Evolutionary conservation across 2,329 filamentous ascomycete species (phyloP).

Genomic region (Lecanicillium sp.): DNA sequence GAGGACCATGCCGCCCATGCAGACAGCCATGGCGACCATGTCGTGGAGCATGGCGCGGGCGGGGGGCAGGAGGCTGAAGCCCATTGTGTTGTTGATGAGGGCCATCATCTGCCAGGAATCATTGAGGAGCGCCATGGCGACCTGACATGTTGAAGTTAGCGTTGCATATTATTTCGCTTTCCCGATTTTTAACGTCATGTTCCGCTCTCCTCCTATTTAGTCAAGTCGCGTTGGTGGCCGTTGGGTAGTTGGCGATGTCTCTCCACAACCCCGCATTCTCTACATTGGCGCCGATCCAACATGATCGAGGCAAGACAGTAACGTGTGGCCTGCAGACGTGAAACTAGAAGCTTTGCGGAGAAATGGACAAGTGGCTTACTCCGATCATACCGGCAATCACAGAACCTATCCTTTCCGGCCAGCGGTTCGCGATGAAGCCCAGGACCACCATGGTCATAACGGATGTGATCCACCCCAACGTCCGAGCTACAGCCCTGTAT

Average conservation of each 20-base stretch:
- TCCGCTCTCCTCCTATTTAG: neutral
- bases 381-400: constrained; percentile 27
- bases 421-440: constrained; percentile 27
- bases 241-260: neutral
- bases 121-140: constrained; percentile 29
- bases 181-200: neutral
- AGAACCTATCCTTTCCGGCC: constrained; percentile 24
- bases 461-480: constrained; percentile 27
- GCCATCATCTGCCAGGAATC: constrained; percentile 33
- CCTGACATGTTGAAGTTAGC: constrained; percentile 17
- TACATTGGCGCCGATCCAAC: constrained; percentile 6
- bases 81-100: constrained; percentile 21
- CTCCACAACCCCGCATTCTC: constrained; percentile 9
- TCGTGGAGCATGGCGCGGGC: constrained; percentile 28
- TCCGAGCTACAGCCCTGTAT: constrained; percentile 20
- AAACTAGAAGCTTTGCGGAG: too few relatives aligned
- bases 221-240: neutral
- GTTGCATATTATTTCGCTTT: neutral
- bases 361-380: constrained; percentile 20
- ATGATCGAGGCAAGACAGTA: too few relatives aligned
- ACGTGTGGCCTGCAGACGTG: too few relatives aligned
- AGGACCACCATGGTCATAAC: constrained; percentile 27
- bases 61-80: constrained; percentile 23
- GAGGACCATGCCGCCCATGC: constrained; percentile 29
- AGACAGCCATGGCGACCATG: constrained; percentile 27